phyloP scores from a whole-genome alignment of 2,329 filamentous ascomycete species.

The Coniella vitis region DNA sequence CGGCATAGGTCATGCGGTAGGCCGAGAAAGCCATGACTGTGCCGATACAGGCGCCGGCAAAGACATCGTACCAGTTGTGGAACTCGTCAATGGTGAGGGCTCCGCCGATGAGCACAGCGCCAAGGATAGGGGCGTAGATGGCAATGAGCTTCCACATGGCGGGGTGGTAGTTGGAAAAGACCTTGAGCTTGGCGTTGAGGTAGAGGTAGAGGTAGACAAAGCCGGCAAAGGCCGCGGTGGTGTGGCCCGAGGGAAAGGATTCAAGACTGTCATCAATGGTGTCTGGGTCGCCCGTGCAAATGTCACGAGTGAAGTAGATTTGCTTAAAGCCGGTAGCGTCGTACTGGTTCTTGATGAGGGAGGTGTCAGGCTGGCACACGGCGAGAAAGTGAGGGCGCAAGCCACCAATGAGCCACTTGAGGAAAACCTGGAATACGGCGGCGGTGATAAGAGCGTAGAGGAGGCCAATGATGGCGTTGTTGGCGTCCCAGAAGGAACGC shows the following conservation, averaged over 20 bases:
- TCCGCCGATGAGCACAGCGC: constrained; percentile 60
- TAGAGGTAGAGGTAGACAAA: constrained; percentile 67
- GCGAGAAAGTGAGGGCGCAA: constrained; percentile 65
- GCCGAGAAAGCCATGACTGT: constrained; percentile 53
- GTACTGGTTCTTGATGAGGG: constrained; percentile 34
- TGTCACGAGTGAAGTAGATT: constrained; percentile 62
- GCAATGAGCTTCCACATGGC: constrained; percentile 66
- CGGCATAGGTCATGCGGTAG: constrained; percentile 61
- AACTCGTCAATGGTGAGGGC: constrained; percentile 66
- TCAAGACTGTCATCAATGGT: constrained; percentile 64
- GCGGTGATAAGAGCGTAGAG: constrained; percentile 63
- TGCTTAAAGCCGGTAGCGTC: constrained; percentile 38
- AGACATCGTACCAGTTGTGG: constrained; percentile 71
- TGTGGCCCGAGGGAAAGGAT: constrained; percentile 68
- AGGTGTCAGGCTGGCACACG: constrained; percentile 59
- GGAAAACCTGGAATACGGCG: constrained; percentile 69
- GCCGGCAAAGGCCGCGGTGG: constrained; percentile 65
- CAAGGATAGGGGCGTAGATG: constrained; percentile 59
- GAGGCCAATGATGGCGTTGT: constrained; percentile 64
- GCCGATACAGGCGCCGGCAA: constrained; percentile 59
- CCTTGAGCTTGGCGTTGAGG: constrained; percentile 72
- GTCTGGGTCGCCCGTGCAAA: constrained; percentile 60
- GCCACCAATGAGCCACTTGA: constrained; percentile 70
- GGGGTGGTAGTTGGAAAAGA: constrained; percentile 66
- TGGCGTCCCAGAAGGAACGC: constrained; percentile 62